Evolutionary conservation across 2,329 filamentous ascomycete species (phyloP).

Genomic region (Drechslerella stenobrocha): DNA sequence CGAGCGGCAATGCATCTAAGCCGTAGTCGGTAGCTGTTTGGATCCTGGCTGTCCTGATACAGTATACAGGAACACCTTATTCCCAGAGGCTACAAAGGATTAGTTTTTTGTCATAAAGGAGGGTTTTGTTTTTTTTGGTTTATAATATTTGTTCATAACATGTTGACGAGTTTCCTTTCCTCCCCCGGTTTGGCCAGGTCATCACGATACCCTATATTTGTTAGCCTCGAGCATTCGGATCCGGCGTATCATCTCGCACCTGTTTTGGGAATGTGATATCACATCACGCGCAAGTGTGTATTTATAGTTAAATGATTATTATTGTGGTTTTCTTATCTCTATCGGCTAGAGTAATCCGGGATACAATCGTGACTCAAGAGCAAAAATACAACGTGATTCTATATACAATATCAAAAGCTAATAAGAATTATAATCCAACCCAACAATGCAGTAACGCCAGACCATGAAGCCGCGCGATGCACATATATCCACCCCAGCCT

Average conservation of each 20-base stretch:
- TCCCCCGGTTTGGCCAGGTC: background rate
- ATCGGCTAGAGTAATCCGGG: too few relatives aligned
- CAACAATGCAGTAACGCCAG: too few relatives aligned
- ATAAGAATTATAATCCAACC: too few relatives aligned
- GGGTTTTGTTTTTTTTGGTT: background rate
- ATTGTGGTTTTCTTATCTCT: too few relatives aligned
- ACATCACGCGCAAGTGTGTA: too few relatives aligned
- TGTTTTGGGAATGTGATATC: background rate
- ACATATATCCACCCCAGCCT: too few relatives aligned
- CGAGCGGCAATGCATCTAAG: background rate
- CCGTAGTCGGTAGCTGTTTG: background rate
- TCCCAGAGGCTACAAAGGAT: too few relatives aligned
- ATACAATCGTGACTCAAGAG: too few relatives aligned
- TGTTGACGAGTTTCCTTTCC: background rate
- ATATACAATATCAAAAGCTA: too few relatives aligned
- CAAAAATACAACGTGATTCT: too few relatives aligned
- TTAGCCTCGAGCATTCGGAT: conserved; percentile 7
- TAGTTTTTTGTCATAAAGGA: too few relatives aligned
- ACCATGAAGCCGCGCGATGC: background rate
- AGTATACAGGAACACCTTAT: too few relatives aligned
- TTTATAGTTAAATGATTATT: background rate
- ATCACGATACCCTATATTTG: conserved; percentile 5
- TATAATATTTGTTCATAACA: background rate
- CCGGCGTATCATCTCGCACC: conserved; percentile 3
- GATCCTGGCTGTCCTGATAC: background rate